A percentile compares a stretch with the other conserved stretches of the same genome.
Evolutionary conservation across 805 yeast species (phyloP).

Genomic region (Candida ulmi): DNA sequence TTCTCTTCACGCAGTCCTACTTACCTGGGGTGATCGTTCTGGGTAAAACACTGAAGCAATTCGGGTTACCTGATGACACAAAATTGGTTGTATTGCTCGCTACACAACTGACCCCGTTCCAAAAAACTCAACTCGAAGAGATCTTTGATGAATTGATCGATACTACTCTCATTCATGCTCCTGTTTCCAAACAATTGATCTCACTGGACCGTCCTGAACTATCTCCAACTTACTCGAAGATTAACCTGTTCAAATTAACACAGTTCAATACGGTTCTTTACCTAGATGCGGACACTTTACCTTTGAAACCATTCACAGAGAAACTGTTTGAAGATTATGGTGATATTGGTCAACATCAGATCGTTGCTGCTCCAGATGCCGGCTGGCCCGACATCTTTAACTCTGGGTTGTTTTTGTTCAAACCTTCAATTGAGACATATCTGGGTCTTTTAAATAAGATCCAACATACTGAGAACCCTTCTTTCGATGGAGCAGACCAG

Average conservation of each 20-base stretch:
- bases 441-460: slow-evolving; percentile 30
- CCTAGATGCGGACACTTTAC: slow-evolving; percentile 61
- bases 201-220: slow-evolving; percentile 47
- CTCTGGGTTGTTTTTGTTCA: slow-evolving; percentile 61
- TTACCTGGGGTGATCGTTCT: slow-evolving; percentile 54
- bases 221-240: slow-evolving; percentile 44
- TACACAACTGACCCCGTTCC: slow-evolving; percentile 12
- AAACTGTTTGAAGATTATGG: slow-evolving; percentile 14
- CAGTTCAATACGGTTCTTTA: slow-evolving; percentile 45
- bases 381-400: slow-evolving; percentile 92
- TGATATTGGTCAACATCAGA: slow-evolving; percentile 18
- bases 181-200: slow-evolving; percentile 20
- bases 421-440: slow-evolving; percentile 43
- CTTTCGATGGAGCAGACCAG: slow-evolving; percentile 89
- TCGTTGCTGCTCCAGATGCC: slow-evolving; percentile 56
- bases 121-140: slow-evolving; percentile 6
- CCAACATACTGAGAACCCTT: slow-evolving; percentile 22
- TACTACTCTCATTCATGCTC: slow-evolving; percentile 20
- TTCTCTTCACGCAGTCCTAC: slow-evolving; percentile 45
- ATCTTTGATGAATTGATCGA: slow-evolving; percentile 25
- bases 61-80: slow-evolving; percentile 6
- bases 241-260: slow-evolving; percentile 41
- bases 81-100: slow-evolving; percentile 20
- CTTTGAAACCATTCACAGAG: slow-evolving; percentile 26
- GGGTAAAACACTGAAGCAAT: slow-evolving; percentile 31